phyloP scores from a whole-genome alignment of 2,329 filamentous ascomycete species.

The Fusarium lateritium region DNA sequence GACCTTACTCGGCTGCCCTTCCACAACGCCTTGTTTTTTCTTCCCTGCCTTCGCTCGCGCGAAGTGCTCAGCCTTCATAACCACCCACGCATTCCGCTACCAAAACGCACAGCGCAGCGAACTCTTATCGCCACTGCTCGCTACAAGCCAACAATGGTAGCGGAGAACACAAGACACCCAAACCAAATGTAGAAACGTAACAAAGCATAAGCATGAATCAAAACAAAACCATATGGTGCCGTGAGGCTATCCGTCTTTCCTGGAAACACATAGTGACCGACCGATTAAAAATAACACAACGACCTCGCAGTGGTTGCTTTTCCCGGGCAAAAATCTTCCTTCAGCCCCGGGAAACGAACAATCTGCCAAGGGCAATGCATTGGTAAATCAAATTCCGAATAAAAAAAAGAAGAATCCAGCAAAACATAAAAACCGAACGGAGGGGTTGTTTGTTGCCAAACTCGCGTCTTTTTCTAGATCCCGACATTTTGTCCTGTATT shows the following conservation, averaged over 20 bases:
- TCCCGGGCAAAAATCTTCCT: constrained; percentile 29
- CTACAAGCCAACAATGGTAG: constrained; percentile 18
- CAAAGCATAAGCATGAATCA: constrained; percentile 41
- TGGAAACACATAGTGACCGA: constrained; percentile 49
- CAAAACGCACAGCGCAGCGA: constrained; percentile 9
- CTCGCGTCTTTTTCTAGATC: constrained; percentile 49
- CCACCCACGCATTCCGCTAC: constrained; percentile 17
- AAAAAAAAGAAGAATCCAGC: constrained; percentile 21
- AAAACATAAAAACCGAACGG: constrained; percentile 37
- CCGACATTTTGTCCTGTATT: constrained; percentile 45
- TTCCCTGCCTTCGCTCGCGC: constrained; percentile 30
- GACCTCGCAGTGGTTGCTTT: constrained; percentile 38
- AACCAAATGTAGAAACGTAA: constrained; percentile 38
- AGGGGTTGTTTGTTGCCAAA: constrained; percentile 53
- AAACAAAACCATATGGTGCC: constrained; percentile 53
- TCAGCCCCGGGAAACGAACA: constrained; percentile 25
- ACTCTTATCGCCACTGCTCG: constrained; percentile 1
- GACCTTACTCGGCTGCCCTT: background rate
- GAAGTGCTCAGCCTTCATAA: constrained; percentile 25
- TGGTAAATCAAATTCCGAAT: constrained; percentile 32
- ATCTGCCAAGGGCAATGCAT: constrained; percentile 22
- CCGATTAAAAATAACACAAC: constrained; percentile 47
- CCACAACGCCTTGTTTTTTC: constrained; percentile 5
- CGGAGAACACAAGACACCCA: constrained; percentile 9
- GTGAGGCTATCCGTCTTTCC: constrained; percentile 59